phyloP scores from a whole-genome alignment of 352 stramenopile genomes.

The Pilasporangium apinafurcum region DNA sequence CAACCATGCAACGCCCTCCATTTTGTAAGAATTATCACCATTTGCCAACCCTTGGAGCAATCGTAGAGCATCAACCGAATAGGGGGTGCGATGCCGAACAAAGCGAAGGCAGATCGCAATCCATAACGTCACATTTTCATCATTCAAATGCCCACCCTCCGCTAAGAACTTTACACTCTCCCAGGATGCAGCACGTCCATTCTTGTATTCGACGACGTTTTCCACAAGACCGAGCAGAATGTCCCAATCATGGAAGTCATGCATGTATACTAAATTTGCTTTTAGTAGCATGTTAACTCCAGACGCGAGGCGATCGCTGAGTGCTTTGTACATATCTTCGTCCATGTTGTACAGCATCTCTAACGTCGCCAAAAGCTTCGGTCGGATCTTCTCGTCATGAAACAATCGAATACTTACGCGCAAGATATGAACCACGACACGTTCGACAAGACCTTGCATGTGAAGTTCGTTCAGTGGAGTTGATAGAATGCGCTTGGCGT shows the following conservation, averaged over 20 bases:
- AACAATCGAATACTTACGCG: conserved; percentile 84
- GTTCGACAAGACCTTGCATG: conserved; percentile 74
- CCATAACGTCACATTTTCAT: conserved; percentile 79
- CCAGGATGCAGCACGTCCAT: conserved; percentile 62
- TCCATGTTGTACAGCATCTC: conserved; percentile 72
- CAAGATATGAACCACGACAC: conserved; percentile 81
- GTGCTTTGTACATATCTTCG: conserved; percentile 70
- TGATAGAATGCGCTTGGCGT: conserved; percentile 69
- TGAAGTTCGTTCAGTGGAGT: conserved; percentile 67
- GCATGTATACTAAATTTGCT: conserved; percentile 86
- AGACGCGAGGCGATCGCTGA: conserved; percentile 75
- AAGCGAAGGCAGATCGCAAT: conserved; percentile 77
- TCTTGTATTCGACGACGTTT: conserved; percentile 75
- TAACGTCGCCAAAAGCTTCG: conserved; percentile 77
- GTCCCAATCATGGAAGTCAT: conserved; percentile 77
- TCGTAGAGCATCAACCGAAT: conserved; percentile 68
- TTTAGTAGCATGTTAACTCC: conserved; percentile 83
- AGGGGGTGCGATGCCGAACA: conserved; percentile 70
- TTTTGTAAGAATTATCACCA: conserved; percentile 66
- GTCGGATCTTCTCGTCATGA: conserved; percentile 74
- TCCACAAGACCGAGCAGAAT: conserved; percentile 68
- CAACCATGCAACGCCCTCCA: conserved; percentile 68
- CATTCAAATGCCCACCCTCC: conserved; percentile 61
- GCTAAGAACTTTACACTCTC: conserved; percentile 70
- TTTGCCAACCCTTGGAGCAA: conserved; percentile 69